These are phyloP conservation scores for Brassica napus DNA, from an alignment of 345 rosid species.

Conservation along the genomic window DNA sequence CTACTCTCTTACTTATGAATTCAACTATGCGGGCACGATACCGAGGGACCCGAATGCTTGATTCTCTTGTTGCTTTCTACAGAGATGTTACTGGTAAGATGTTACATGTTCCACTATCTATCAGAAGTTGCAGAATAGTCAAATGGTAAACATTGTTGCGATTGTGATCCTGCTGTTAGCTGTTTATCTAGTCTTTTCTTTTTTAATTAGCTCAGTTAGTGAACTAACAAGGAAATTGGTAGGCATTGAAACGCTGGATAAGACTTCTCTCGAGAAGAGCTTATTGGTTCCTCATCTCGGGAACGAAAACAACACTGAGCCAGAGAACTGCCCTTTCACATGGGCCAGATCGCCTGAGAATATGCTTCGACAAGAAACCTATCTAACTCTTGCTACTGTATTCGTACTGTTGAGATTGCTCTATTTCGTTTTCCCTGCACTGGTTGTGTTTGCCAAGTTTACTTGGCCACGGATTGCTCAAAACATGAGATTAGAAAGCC, in stretches of 20 bases:
- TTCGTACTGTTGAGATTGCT: conserved; percentile 72
- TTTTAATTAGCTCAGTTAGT: neutral
- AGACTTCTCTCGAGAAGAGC: conserved; percentile 44
- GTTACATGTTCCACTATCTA: neutral
- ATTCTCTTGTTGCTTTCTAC: conserved; percentile 75
- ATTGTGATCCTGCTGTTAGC: neutral
- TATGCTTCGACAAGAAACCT: conserved; percentile 78
- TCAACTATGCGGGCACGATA: conserved; percentile 69
- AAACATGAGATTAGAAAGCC: conserved; percentile 56
- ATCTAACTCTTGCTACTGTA: conserved; percentile 64
- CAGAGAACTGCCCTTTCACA: conserved; percentile 85
- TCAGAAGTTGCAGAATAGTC: neutral
- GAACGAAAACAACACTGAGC: conserved; percentile 52
- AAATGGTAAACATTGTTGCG: neutral
- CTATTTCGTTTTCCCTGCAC: conserved; percentile 55
- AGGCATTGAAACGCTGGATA: conserved; percentile 49
- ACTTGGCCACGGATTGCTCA: conserved; percentile 53
- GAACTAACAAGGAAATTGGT: conserved; percentile 23
- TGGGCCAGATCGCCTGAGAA: conserved; percentile 99
- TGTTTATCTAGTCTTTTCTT: neutral
- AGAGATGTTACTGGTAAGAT: conserved; percentile 65
- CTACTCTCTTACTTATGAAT: conserved; percentile 79
- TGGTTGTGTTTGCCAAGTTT: conserved; percentile 44
- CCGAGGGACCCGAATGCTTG: conserved; percentile 67
- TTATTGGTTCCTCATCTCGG: conserved; percentile 46